Evolutionary conservation across 192 early-diverging fungal genomes (phyloP).

Genomic region (Coemansia sp.): DNA sequence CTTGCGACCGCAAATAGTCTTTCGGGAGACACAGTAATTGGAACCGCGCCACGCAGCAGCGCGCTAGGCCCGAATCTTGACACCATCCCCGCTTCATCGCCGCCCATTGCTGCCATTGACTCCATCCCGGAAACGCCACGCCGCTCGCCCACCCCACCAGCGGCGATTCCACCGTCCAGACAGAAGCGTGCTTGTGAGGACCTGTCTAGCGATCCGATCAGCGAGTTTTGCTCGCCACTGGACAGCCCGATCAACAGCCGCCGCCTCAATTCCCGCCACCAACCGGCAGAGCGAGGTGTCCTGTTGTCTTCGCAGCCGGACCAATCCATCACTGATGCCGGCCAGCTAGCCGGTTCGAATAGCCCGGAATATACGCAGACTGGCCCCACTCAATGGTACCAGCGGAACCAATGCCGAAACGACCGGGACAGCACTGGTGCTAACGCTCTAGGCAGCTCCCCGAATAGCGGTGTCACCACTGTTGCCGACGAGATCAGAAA

Average conservation of each 20-base stretch:
- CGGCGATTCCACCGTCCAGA: not conserved
- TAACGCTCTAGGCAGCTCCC: too few relatives aligned
- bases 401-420: conserved; percentile 10
- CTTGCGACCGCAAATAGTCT: not conserved
- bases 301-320: not conserved
- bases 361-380: not conserved
- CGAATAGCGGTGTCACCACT: too few relatives aligned
- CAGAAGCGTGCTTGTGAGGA: conserved; percentile 1
- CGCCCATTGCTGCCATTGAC: not conserved
- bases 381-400: conserved; percentile 45
- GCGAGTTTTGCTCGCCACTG: conserved; percentile 27
- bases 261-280: too few relatives aligned
- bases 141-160: not conserved
- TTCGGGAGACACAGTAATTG: conserved; percentile 3
- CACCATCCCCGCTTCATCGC: not conserved
- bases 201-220: conserved; percentile 38
- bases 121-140: conserved; percentile 20
- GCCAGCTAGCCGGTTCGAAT: too few relatives aligned
- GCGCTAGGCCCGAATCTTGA: not conserved
- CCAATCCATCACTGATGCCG: not conserved
- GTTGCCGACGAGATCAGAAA: too few relatives aligned
- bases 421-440: too few relatives aligned
- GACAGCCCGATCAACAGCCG: too few relatives aligned
- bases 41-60: not conserved
- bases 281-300: too few relatives aligned